A percentile compares a stretch with the other conserved stretches of the same genome.
These are phyloP conservation scores for Sambucus nigra DNA, from an alignment of 129 eudicot species.

Conservation along the genomic window DNA sequence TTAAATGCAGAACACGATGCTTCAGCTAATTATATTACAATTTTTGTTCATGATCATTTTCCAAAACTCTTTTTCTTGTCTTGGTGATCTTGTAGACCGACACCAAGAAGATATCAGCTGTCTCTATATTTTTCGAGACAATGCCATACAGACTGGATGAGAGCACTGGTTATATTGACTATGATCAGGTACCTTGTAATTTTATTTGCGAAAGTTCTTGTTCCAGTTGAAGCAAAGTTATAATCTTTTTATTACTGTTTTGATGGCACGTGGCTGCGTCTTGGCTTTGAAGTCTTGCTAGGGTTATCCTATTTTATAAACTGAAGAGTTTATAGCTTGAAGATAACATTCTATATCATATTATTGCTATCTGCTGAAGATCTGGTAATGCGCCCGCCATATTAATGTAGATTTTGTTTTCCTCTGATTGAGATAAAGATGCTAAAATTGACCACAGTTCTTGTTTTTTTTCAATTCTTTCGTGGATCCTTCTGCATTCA, in stretches of 20 bases:
- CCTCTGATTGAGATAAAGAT: slow-evolving; percentile 2
- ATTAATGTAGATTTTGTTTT: neutral
- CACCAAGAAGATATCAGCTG: slow-evolving; percentile 90
- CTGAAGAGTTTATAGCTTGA: too few species aligned
- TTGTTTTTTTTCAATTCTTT: neutral
- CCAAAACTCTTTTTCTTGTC: neutral
- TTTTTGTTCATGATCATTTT: neutral
- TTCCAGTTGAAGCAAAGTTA: neutral
- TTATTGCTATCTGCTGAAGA: neutral
- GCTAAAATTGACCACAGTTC: neutral
- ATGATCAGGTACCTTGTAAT: slow-evolving; percentile 60
- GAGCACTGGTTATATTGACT: slow-evolving; percentile 83
- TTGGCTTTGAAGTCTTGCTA: too few species aligned
- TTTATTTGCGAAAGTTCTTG: neutral
- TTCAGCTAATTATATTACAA: neutral
- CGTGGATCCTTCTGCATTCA: neutral
- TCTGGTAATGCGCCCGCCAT: neutral
- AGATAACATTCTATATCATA: neutral
- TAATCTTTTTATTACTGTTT: neutral
- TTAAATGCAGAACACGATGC: neutral
- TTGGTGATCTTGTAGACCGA: slow-evolving; percentile 53
- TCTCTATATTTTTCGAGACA: slow-evolving; percentile 86
- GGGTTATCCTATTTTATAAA: too few species aligned
- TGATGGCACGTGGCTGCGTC: too few species aligned
- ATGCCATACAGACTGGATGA: slow-evolving; percentile 93